These are phyloP conservation scores for Sphagnum tenellum DNA, from an alignment of 225 moss, liverwort and hornwort genomes.

Conservation along the genomic window DNA sequence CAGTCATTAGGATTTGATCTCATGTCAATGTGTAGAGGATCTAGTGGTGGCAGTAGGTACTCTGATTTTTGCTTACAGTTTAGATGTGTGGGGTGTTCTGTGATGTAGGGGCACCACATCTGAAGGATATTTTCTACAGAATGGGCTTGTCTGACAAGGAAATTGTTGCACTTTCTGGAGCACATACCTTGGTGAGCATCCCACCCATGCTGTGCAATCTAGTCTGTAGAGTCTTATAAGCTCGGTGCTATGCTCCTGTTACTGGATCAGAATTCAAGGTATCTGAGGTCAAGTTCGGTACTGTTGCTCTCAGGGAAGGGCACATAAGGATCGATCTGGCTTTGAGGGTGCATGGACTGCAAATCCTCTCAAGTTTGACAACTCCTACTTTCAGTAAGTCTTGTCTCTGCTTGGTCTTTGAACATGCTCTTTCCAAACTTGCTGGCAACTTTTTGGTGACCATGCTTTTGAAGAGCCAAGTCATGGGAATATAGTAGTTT, in stretches of 20 bases:
- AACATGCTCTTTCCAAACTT: too few species aligned
- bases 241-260: too few species aligned
- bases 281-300: too few species aligned
- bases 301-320: constrained; percentile 54
- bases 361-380: constrained; percentile 90
- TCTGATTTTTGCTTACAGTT: too few species aligned
- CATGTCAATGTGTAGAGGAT: too few species aligned
- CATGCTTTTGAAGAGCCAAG: too few species aligned
- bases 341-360: constrained; percentile 91
- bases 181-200: constrained; percentile 64
- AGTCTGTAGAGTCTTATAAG: too few species aligned
- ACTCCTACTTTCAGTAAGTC: constrained; percentile 67
- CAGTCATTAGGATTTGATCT: neutral
- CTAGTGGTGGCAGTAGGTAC: too few species aligned
- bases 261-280: too few species aligned
- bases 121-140: constrained; percentile 79
- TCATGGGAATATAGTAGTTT: too few species aligned
- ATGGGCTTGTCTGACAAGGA: constrained; percentile 90
- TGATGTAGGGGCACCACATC: constrained; percentile 64
- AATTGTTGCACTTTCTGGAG: constrained; percentile 90
- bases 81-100: neutral
- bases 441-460: too few species aligned
- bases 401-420: too few species aligned
- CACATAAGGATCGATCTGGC: constrained; percentile 79
- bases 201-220: neutral